Evolutionary conservation across 805 yeast species (phyloP), one percentile per base, ranked within the genome.

Genomic region (Lachancea quebecensis): DNA sequence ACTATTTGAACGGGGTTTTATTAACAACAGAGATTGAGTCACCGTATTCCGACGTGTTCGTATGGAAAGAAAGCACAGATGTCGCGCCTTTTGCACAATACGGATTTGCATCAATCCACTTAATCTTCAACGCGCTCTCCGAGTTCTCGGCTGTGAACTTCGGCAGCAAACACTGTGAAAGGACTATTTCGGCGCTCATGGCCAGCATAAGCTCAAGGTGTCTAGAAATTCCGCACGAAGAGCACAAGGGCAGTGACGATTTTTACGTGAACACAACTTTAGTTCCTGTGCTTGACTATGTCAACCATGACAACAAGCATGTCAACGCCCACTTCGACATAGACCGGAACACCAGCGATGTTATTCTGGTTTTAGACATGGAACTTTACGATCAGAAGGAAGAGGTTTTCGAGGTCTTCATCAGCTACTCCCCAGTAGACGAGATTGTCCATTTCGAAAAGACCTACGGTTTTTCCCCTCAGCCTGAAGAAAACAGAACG

Each of bases 241-340:
- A 51, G 1, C 52, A 52, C 8, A 46, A 32, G 9, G 47, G 42
- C 1, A 49, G 54, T 6, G 73, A 68, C 10, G 76, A 72, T 37
- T 79, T 67, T 49, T 53, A 59, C 4, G 74, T 75, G 4, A 73
- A 75, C 41, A 70, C 79, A 0, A 74, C 85, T 0, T 58, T 83
- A 44, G 85, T 82, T 0, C 89, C 91, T 1, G 48, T 80, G 1
- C 53, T 83, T 28, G 91, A 83, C 59, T 83, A 77, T 68, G 84
- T 75, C 5, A 83, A 83, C 57, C 91, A 83, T 57, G 63, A 66
- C 36, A 68, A 67, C 46, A 60, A 58, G 16, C 34, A 53, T 25
- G 64, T 67, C 38, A 81, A 79, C 59, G 76, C 84, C 0, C 71
- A 67, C 51, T 83, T 81, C 61, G 91, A 80, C 54, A 67, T 77